Base-by-base conservation (phyloP, 129 eudicot species). In the Artemisia argyi region DNA sequence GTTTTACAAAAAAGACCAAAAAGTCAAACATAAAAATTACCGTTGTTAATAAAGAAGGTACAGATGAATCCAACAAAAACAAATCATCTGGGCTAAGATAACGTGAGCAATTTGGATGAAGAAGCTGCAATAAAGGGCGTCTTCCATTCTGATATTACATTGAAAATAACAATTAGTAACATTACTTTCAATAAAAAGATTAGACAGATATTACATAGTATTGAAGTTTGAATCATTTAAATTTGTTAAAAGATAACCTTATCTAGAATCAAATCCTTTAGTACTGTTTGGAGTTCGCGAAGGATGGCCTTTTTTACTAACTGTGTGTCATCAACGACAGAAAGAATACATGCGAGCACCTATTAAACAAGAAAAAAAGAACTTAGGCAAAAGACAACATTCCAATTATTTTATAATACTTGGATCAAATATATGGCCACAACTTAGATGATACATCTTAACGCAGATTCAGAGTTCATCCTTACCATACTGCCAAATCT, bases 81-180 rank as follows among this genome's bases (percentile, higher is more conserved):
- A 94, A 50, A 60, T 94, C 98, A 76, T 94, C 93, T 18, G 90
- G 92, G 78, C 85, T 86, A 56, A 90, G 79, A 84, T 94, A 94
- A 73, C 93, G 97, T 42, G 87, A 52, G 60, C 89, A 89, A 67
- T 85, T 79, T 64, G 98, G 98, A 81, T 87, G 97, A 61, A 94
- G 92, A 69, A 94, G 89, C 66, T 94, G 98, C 85, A 94, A 73
- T 61, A 94, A 24, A 61, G 97, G 92, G 48, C 89, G 96, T 26
- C 96, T 86, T 59, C 83, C 96, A 77, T 68, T 84, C 98, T 93
- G 73, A 61, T 20, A 59, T 39, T 15, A 76, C 57, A 73, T 53
- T 44, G 51, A 62, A 11, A 39, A 13, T 39, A 30, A 59, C 13
- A 32, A 58, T 67, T 76, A 57, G 58, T 16, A 68, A 18, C 47